phyloP scores from a whole-genome alignment of 2,329 filamentous ascomycete species.

The Didymella pomorum region DNA sequence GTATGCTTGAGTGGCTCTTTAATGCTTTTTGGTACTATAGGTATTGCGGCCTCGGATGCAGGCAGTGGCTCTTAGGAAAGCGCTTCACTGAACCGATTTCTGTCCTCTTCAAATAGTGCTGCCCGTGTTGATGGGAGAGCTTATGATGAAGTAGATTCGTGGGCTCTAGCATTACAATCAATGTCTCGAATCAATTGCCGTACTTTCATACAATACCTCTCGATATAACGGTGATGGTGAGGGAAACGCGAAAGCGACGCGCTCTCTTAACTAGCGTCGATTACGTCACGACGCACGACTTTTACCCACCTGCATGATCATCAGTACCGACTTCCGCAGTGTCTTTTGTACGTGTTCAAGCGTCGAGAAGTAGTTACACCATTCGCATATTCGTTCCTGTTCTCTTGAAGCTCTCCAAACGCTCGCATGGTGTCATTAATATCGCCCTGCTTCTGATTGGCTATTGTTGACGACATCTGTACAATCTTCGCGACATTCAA shows the following conservation, averaged over 20 bases:
- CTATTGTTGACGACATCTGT: conserved; percentile 17
- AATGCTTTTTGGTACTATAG: no score
- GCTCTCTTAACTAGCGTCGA: neutral
- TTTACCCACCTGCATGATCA: neutral
- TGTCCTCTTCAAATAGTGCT: no score
- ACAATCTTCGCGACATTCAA: conserved; percentile 12
- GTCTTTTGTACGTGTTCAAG: neutral
- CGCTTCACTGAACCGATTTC: no score
- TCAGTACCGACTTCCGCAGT: neutral
- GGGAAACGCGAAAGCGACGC: neutral
- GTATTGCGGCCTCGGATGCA: no score
- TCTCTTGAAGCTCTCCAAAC: neutral
- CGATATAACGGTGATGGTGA: neutral
- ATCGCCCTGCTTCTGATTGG: conserved; percentile 6
- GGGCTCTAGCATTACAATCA: neutral
- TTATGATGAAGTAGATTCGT: no score
- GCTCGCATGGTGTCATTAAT: neutral
- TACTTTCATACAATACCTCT: neutral
- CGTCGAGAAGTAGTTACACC: neutral
- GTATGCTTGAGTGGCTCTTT: no score
- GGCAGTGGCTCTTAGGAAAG: no score
- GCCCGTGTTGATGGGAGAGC: no score
- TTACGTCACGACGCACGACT: neutral
- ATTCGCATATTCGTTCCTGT: neutral
- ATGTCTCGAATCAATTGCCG: neutral